Evolutionary conservation across 116 monocot genomes (phyloP).

Genomic region (Posidonia oceanica): DNA sequence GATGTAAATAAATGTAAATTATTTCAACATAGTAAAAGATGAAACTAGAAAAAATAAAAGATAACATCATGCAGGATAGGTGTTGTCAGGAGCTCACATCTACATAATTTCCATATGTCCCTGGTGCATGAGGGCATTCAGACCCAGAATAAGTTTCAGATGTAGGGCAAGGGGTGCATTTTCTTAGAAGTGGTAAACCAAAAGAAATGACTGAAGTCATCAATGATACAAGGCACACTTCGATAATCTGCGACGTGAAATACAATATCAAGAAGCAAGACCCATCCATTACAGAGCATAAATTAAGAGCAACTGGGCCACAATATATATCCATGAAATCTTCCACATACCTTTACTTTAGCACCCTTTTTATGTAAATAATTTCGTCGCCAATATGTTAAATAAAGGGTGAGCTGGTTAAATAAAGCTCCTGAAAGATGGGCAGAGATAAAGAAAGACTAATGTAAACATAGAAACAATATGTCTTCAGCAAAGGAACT

Average conservation of each 20-base stretch:
- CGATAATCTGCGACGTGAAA: conserved; percentile 51
- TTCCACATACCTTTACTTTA: conserved; percentile 61
- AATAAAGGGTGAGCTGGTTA: conserved; percentile 96
- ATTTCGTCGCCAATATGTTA: conserved; percentile 78
- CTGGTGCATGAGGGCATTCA: conserved; percentile 97
- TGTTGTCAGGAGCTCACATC: conserved; percentile 30
- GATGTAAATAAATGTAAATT: neutral
- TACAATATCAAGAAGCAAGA: neutral
- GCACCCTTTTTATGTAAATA: conserved; percentile 89
- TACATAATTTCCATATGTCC: conserved; percentile 94
- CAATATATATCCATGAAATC: conserved; percentile 1
- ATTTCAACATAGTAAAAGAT: neutral
- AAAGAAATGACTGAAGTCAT: conserved; percentile 86
- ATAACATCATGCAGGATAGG: neutral
- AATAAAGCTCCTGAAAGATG: conserved; percentile 74
- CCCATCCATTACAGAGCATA: neutral
- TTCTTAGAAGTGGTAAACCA: conserved; percentile 83
- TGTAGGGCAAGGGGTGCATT: conserved; percentile 86
- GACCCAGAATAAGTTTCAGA: conserved; percentile 60
- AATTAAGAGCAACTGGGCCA: neutral
- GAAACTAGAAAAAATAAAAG: neutral
- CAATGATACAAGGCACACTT: conserved; percentile 86
- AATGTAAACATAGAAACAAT: neutral
- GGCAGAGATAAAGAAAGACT: neutral
- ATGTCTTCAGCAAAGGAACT: neutral